Evolutionary conservation across 768 basidiomycete species (phyloP).

Genomic region (Boletus coccyginus): DNA sequence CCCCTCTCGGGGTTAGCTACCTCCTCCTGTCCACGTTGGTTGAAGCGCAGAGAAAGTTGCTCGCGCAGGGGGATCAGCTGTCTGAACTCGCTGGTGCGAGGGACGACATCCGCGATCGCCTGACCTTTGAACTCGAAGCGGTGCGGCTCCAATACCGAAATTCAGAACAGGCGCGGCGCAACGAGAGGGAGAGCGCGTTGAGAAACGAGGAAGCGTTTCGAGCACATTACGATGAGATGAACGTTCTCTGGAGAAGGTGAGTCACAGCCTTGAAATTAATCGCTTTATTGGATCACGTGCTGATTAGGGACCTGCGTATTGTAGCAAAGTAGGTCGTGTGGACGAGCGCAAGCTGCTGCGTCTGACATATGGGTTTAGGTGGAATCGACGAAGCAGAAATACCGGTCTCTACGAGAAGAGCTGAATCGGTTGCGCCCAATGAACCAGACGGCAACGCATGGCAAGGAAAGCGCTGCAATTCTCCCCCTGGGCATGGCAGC

Average conservation of each 20-base stretch:
- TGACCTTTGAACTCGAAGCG: background rate
- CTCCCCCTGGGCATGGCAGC: too few species aligned
- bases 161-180: background rate
- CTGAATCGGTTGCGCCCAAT: background rate
- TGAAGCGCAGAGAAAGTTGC: background rate
- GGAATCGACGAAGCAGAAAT: background rate
- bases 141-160: background rate
- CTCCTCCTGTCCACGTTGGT: background rate
- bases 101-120: background rate
- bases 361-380: background rate
- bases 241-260: conserved; percentile 1
- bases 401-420: background rate
- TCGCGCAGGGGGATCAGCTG: background rate
- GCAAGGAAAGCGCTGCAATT: too few species aligned
- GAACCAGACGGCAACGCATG: background rate
- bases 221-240: background rate
- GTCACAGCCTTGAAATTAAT: background rate
- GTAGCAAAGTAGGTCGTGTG: background rate
- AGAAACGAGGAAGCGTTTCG: background rate
- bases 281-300: background rate
- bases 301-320: background rate
- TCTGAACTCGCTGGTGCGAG: background rate
- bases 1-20: background rate
- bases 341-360: background rate
- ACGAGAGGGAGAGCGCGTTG: background rate